Conservation (phyloP, 164 flowering plant genomes). For the Dillenia turbinata region DNA sequence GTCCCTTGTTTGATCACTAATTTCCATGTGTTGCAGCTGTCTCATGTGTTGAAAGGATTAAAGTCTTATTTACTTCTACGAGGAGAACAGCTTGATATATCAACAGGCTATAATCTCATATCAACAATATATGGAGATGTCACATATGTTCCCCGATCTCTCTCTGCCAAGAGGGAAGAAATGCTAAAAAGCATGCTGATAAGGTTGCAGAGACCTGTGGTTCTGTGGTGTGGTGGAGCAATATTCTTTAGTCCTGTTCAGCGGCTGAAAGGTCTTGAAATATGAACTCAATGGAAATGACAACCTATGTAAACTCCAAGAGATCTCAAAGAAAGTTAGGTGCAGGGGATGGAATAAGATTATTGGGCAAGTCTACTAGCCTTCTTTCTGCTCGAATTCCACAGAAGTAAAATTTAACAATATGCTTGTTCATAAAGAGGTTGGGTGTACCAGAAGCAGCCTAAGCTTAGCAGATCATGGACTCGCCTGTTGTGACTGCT, state of each 20-base stretch:
- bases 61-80: slow-evolving; percentile 86
- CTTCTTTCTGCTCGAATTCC: too few relatives aligned
- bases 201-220: slow-evolving; percentile 57
- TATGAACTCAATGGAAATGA: slow-evolving; percentile 9
- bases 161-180: slow-evolving; percentile 71
- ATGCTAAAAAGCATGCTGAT: slow-evolving; percentile 68
- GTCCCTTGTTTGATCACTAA: slow-evolving; percentile 1
- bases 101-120: slow-evolving; percentile 80
- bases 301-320: slow-evolving; percentile 11
- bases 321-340: slow-evolving; percentile 54
- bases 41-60: slow-evolving; percentile 85
- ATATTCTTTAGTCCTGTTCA: slow-evolving; percentile 33
- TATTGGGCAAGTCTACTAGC: slow-evolving; percentile 48
- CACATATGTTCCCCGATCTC: slow-evolving; percentile 67
- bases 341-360: slow-evolving; percentile 72
- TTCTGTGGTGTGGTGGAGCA: slow-evolving; percentile 40
- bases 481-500: too few relatives aligned
- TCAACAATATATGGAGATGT: slow-evolving; percentile 74
- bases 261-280: slow-evolving; percentile 8
- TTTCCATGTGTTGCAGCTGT: slow-evolving; percentile 56
- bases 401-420: too few relatives aligned
- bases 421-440: too few relatives aligned
- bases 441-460: too few relatives aligned
- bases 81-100: slow-evolving; percentile 82
- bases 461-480: too few relatives aligned